Conservation (phyloP, 192 early-diverging fungal genomes). For the Entrophospora sp. region DNA sequence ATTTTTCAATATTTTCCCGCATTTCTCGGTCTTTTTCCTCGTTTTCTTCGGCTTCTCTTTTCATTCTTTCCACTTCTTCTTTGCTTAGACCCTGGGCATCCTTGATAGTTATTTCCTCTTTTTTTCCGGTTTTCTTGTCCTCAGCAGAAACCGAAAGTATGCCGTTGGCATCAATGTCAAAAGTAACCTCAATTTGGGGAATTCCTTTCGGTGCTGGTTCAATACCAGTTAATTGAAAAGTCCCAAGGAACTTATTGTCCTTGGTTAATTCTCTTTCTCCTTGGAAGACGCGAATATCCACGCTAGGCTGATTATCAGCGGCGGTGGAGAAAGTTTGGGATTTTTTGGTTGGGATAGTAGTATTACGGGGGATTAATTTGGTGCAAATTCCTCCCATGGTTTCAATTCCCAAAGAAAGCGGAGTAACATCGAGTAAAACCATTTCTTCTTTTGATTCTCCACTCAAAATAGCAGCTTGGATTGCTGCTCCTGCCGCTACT, state of each 20-base stretch:
- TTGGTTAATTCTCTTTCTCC: constrained; percentile 90
- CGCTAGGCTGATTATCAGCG: constrained; percentile 90
- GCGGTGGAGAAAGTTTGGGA: constrained; percentile 95
- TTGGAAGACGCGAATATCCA: constrained; percentile 94
- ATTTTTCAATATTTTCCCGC: background rate
- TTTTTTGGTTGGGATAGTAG: constrained; percentile 98
- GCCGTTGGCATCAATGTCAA: constrained; percentile 98
- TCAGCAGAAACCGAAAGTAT: constrained; percentile 93
- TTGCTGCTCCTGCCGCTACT: constrained; percentile 91
- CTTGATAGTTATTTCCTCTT: constrained; percentile 90
- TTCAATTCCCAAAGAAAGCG: constrained; percentile 94
- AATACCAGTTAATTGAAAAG: constrained; percentile 78
- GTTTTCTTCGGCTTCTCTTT: constrained; percentile 64
- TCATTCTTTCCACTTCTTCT: constrained; percentile 92
- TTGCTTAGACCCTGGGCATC: constrained; percentile 85
- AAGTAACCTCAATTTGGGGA: constrained; percentile 92
- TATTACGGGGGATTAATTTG: constrained; percentile 94
- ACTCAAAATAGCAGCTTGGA: constrained; percentile 91
- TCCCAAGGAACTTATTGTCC: constrained; percentile 94
- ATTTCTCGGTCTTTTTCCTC: background rate
- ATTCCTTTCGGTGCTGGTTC: constrained; percentile 92
- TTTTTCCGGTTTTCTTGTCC: constrained; percentile 87
- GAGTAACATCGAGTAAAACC: constrained; percentile 89
- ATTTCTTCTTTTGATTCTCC: constrained; percentile 91
- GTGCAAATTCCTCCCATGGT: constrained; percentile 94